Base-by-base conservation (phyloP, 495 filamentous ascomycete genomes). In the Sabuloglossum arenarium region DNA sequence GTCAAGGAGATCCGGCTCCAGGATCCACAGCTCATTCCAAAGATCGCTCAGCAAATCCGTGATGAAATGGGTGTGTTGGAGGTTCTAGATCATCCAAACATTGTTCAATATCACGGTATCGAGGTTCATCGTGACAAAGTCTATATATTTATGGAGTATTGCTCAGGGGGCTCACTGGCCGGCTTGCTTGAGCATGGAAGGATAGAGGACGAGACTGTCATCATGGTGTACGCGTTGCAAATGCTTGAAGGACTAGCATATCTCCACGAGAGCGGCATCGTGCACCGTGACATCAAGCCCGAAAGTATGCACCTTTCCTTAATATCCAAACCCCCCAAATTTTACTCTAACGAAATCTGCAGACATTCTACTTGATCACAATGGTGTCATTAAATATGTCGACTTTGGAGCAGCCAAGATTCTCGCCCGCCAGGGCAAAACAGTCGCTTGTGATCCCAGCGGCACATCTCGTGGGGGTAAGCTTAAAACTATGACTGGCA, bases 91-190 rank as follows among this genome's bases (percentile, higher is more conserved):
- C 91, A 97, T 64, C 93, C 93, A 8, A 97, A 98, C 64, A 89
- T 98, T 46, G 91, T 98, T 6, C 88, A 86, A 6, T 98, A 98
- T 68, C 89, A 90, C 63, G 91, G 91, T 51, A 96, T 98, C 63
- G 91, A 98, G 66, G 91, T 96, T 2, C 91, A 97, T 67, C 79
- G 91, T 39, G 91, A 98, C 72, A 94, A 94, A 63, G 93, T 97
- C 6, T 98, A 97, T 69, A 93, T 98, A 61, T 98, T 98, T 69
- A 98, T 98, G 91, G 91, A 98, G 67, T 96, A 93, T 67, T 98
- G 91, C 63, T 89, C 86, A 2, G 90, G 93, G 30, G 91, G 91
- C 19, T 95, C 90, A 5, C 71, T 98, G n/a, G 88, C 91, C 45
- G 80, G 75, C 24, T 71, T 97, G 57, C 72, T 98, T 19, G 91